Base-by-base conservation (phyloP, 306 rosid species). In the Dalbergia cultrata region DNA sequence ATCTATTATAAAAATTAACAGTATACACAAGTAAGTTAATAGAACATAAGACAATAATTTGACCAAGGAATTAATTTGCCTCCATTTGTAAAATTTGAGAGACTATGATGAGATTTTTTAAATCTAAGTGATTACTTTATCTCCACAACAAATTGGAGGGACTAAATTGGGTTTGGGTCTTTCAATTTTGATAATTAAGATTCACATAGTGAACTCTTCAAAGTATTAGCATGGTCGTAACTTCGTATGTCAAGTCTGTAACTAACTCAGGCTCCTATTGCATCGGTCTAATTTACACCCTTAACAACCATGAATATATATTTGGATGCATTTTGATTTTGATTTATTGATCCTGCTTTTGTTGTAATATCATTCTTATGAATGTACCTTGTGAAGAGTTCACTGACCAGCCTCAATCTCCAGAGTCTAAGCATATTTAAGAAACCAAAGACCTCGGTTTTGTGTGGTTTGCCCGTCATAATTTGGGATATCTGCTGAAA, bases 371-470 rank as follows among this genome's bases (percentile, higher is more conserved):
- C 37, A 70, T 16, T 34, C 22, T 18, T 52, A 10, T 66, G 34
- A 12, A 76, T 39, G 34, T 82, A 94, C 97, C 97, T 90, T 34
- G 88, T 8, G 79, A 95, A 95, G 82, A 92, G 80, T 82, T 91
- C 83, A 66, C 97, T 84, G 50, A 92, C 95, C 6, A 89, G 97
- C 58, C 94, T 80, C 67, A 95, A 88, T 66, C 97, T 89, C 99
- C 99, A 95, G 22, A 92, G 89, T 58, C 97, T 87, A 67, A 95
- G 97, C 90, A 91, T 57, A 83, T 89, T 87, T 76, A 95, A 88
- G 85, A 93, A 88, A 63, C 92, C 89, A 58, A 92, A 92, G 47
- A 75, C 71, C 43, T 75, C 82, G 33, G 74, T 80, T 11, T 57
- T 57, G 35, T 57, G 78, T 37, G 22, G 34, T 35, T 77, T 70